Evolutionary conservation across 148 eudicot genomes (phyloP), one percentile per base, ranked within the genome.

Genomic region (Cornus florida): DNA sequence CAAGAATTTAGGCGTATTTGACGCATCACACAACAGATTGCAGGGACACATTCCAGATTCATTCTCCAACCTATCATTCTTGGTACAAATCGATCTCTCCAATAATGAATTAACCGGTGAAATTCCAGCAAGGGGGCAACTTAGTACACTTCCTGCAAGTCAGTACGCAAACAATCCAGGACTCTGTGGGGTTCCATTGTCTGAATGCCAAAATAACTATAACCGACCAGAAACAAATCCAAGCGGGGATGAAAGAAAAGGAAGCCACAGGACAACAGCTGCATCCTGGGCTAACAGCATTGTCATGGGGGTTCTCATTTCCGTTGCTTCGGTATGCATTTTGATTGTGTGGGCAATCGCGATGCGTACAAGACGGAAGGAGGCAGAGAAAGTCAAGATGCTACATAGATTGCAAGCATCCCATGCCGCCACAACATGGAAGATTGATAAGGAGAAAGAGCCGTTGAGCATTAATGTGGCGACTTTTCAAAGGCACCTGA

Each of bases 381-480:
- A 88, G 46, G 94, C 92, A 0, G 88, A 88, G 72, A 93, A 88
- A 33, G 90, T 86, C 22, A 95, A 92, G 81, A 88, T 95, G 97
- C 90, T 95, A 60, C 81, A 79, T 71, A 87, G 87, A 35, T 72
- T 95, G 20, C 93, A 89, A 75, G 94, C 97, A 8, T 75, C 87
- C 60, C 84, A 87, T 32, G 90, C 91, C 0, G 99, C 96, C 16
- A 95, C 97, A 6, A 93, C 97, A 11, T 95, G 98, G 98, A 92
- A 92, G 83, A 93, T 95, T 50, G 98, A 95, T 70, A 93, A 91
- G 84, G 98, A 95, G 82, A 95, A 85, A 79, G 98, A 95, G 75
- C 97, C 98, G 0, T 71, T 95, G 83, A 95, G 98, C 88, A 95
- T 95, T 71, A 95, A 95, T 71, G 98, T 95, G 10, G 98, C 98